These are phyloP conservation scores for Kwoniella shandongensis DNA, from an alignment of 768 basidiomycete species.

Conservation along the genomic window DNA sequence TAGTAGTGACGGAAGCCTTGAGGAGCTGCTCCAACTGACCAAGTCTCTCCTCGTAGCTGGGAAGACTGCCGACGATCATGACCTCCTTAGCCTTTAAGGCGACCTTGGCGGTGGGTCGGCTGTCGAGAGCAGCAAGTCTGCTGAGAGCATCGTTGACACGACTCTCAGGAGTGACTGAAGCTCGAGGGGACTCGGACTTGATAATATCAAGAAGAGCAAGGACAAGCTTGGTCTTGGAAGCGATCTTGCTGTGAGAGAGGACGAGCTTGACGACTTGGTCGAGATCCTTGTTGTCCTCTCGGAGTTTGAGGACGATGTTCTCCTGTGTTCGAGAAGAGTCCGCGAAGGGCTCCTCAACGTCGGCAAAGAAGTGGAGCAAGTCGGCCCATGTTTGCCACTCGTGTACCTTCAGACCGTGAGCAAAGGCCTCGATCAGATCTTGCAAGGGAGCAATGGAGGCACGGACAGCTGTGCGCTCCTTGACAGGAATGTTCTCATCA, in stretches of 20 bases:
- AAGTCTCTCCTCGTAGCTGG: slow-evolving; percentile 90
- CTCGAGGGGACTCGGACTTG: slow-evolving; percentile 69
- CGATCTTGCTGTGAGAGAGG: slow-evolving; percentile 92
- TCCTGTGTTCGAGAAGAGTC: slow-evolving; percentile 72
- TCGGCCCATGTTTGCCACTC: slow-evolving; percentile 69
- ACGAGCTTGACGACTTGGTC: slow-evolving; percentile 83
- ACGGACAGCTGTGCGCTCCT: slow-evolving; percentile 78
- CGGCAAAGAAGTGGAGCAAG: slow-evolving; percentile 74
- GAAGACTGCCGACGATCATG: slow-evolving; percentile 91
- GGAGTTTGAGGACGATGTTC: slow-evolving; percentile 79
- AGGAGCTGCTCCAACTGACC: slow-evolving; percentile 93
- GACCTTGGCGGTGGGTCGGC: slow-evolving; percentile 88
- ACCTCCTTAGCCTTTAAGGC: slow-evolving; percentile 96
- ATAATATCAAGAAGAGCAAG: slow-evolving; percentile 84
- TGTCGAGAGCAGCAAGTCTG: slow-evolving; percentile 80
- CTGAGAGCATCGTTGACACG: slow-evolving; percentile 73
- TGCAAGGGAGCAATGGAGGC: slow-evolving; percentile 68
- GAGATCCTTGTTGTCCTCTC: slow-evolving; percentile 90
- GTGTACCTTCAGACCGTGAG: slow-evolving; percentile 79
- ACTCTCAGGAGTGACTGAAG: slow-evolving; percentile 71
- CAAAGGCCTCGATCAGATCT: slow-evolving; percentile 75
- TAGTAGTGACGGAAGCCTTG: slow-evolving; percentile 79
- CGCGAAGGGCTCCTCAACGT: slow-evolving; percentile 88
- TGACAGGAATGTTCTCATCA: slow-evolving; percentile 72
- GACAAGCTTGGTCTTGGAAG: slow-evolving; percentile 85